Evolutionary conservation across 345 rosid genomes (phyloP).

Genomic region (Salix purpurea): DNA sequence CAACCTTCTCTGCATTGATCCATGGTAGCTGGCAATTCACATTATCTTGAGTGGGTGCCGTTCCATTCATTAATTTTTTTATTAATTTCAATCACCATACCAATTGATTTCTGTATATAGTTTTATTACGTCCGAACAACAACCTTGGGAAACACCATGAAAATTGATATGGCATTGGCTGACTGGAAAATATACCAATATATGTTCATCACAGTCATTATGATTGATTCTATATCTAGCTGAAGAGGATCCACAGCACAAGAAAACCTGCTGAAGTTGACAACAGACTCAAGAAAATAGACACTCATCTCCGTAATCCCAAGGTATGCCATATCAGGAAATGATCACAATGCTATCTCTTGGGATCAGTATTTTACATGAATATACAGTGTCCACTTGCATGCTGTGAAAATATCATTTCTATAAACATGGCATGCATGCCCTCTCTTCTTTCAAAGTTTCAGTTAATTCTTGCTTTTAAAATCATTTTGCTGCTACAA

Average conservation of each 20-base stretch:
- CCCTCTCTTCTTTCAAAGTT: background rate
- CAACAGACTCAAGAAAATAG: background rate
- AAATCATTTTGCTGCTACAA: background rate
- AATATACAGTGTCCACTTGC: background rate
- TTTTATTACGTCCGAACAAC: background rate
- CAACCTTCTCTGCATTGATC: background rate
- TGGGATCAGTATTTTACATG: background rate
- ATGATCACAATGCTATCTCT: background rate
- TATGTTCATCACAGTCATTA: background rate
- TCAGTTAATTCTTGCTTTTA: background rate
- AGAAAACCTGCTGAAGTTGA: background rate
- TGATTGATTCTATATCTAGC: background rate
- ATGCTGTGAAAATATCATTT: background rate
- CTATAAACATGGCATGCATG: background rate
- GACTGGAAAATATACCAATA: background rate
- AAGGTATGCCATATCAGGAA: background rate
- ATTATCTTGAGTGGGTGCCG: background rate
- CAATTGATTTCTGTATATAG: background rate
- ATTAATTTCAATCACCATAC: background rate
- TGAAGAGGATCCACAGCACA: background rate
- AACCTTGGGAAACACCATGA: background rate
- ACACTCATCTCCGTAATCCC: no score
- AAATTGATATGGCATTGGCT: background rate
- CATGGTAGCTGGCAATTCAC: background rate
- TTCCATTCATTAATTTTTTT: background rate